phyloP scores from a whole-genome alignment of 139 green algal genomes.

The Chlorella sp. region DNA sequence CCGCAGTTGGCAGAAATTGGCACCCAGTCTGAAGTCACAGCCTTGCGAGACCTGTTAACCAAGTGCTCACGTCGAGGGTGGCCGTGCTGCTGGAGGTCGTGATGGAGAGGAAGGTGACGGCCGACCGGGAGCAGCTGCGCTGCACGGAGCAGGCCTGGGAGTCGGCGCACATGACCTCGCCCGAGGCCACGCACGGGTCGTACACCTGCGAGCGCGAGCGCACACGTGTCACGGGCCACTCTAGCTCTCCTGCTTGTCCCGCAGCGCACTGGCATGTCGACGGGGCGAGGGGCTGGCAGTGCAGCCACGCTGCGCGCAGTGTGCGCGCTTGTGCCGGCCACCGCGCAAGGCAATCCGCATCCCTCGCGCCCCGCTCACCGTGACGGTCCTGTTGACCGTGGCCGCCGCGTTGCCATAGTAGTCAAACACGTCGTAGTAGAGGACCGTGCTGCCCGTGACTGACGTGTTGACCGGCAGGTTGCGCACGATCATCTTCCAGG shows the following conservation, averaged over 20 bases:
- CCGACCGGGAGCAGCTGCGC: not conserved
- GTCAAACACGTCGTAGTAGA: slow-evolving; percentile 26
- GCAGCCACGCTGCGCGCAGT: too few species aligned
- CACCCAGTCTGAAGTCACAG: too few species aligned
- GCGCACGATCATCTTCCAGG: slow-evolving; percentile 2
- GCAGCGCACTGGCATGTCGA: too few species aligned
- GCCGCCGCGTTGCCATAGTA: slow-evolving; percentile 13
- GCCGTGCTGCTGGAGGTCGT: not conserved
- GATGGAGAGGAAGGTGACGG: not conserved
- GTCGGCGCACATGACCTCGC: slow-evolving; percentile 16
- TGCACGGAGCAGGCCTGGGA: slow-evolving; percentile 16
- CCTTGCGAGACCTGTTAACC: too few species aligned
- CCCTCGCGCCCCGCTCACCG: too few species aligned
- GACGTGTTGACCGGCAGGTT: slow-evolving; percentile 9
- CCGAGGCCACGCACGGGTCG: slow-evolving; percentile 16
- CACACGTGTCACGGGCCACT: too few species aligned
- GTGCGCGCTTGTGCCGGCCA: too few species aligned
- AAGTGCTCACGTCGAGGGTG: not conserved
- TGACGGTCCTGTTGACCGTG: slow-evolving; percentile 6
- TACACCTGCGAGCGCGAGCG: too few species aligned
- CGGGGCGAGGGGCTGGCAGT: too few species aligned
- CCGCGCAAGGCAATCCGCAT: too few species aligned
- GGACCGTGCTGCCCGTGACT: not conserved
- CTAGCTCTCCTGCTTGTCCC: too few species aligned
- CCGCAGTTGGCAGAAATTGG: too few species aligned